A percentile compares a stretch with the other conserved stretches of the same genome.
These are phyloP conservation scores for Podospora sp. DNA, from an alignment of 495 filamentous ascomycete genomes.

Conservation along the genomic window DNA sequence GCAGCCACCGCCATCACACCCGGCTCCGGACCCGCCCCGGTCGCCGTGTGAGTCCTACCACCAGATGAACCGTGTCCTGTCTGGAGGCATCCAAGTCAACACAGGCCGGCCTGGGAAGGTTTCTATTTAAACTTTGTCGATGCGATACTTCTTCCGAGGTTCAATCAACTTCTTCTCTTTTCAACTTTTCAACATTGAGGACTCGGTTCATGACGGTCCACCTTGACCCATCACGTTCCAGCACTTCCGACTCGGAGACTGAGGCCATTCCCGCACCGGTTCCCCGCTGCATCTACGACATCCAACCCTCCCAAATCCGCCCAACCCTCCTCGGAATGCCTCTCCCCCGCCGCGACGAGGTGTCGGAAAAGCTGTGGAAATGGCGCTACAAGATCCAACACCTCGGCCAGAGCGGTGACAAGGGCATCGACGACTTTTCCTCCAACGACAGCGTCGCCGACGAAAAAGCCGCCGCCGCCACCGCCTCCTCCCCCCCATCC, in stretches of 20 bases:
- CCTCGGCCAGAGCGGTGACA: conserved; percentile 27
- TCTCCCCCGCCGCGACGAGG: conserved; percentile 18
- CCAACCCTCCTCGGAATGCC: background rate
- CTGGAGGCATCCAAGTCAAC: conserved; percentile 11
- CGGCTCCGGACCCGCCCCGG: conserved; percentile 4
- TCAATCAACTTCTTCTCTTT: too few relatives aligned
- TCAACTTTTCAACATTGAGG: too few relatives aligned
- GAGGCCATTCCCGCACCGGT: background rate
- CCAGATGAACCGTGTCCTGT: background rate
- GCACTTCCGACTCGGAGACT: too few relatives aligned
- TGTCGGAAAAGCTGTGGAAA: conserved; percentile 33
- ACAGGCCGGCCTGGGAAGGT: background rate
- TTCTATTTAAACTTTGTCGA: too few relatives aligned
- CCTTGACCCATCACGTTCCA: background rate
- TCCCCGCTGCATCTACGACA: background rate
- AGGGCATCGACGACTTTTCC: conserved; percentile 31
- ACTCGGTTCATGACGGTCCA: background rate
- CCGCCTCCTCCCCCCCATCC: background rate
- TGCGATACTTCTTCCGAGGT: too few relatives aligned
- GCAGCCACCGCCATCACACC: conserved; percentile 12
- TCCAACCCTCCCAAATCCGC: background rate
- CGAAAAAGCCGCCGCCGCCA: conserved; percentile 4
- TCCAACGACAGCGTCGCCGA: conserved; percentile 16
- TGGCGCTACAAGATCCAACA: conserved; percentile 34
- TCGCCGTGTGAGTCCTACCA: conserved; percentile 16